phyloP scores from a whole-genome alignment of 1,139 yeast species.

The Geotrichum carabidarum region DNA sequence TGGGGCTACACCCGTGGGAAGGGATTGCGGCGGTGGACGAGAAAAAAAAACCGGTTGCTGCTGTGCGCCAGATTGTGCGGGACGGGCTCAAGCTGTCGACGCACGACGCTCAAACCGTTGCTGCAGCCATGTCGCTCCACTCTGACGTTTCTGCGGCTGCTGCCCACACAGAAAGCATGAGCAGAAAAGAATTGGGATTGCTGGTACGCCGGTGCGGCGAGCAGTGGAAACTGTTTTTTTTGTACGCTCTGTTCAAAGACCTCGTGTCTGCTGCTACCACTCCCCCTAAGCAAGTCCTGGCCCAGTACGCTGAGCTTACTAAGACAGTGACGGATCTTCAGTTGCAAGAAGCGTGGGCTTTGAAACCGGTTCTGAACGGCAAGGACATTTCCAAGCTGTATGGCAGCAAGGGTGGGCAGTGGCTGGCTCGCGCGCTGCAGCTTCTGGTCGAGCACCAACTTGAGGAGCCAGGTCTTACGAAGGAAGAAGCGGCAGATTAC shows the following conservation, averaged over 20 bases:
- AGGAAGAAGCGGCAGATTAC: constrained; percentile 45
- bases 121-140: constrained; percentile 23
- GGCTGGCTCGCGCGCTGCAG: constrained; percentile 60
- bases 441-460: constrained; percentile 66
- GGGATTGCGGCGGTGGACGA: constrained; percentile 40
- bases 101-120: constrained; percentile 49
- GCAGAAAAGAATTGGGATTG: constrained; percentile 60
- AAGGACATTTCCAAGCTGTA: constrained; percentile 51
- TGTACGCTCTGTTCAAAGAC: constrained; percentile 26
- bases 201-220: constrained; percentile 53
- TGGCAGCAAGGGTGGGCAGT: constrained; percentile 68
- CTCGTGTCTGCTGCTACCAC: constrained; percentile 1
- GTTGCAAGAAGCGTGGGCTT: constrained; percentile 32
- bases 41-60: constrained; percentile 34
- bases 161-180: neutral
- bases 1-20: constrained; percentile 46
- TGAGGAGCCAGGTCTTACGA: constrained; percentile 54
- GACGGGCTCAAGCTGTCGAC: constrained; percentile 70
- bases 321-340: constrained; percentile 22
- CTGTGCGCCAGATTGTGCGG: constrained; percentile 47
- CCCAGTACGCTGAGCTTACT: constrained; percentile 21
- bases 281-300: constrained; percentile 4
- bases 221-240: constrained; percentile 46
- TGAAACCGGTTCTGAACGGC: constrained; percentile 47
- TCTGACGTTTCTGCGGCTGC: neutral